Evolutionary conservation across 2,329 filamentous ascomycete species (phyloP).

Genomic region (Penicillium psychrosexuale): DNA sequence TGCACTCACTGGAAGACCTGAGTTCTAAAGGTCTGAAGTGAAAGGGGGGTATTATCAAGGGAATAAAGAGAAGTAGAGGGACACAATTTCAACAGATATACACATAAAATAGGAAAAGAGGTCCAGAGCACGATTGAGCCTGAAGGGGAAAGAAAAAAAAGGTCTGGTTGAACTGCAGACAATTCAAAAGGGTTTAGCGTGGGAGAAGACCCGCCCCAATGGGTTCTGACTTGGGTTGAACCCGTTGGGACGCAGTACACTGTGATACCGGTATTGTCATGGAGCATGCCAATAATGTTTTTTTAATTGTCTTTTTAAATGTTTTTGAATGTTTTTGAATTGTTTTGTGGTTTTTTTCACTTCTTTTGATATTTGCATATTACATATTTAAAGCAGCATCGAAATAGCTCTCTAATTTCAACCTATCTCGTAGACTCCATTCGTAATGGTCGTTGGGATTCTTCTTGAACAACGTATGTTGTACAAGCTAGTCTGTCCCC

Average conservation of each 20-base stretch:
- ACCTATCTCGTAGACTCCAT: neutral
- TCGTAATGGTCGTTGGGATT: neutral
- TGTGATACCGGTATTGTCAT: conserved; percentile 2
- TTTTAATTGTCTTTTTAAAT: too few relatives aligned
- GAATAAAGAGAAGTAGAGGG: conserved; percentile 9
- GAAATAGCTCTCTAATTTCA: neutral
- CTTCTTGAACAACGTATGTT: neutral
- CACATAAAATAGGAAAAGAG: conserved; percentile 11
- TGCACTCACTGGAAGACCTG: neutral
- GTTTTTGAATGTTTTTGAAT: neutral
- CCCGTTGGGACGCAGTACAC: conserved; percentile 7
- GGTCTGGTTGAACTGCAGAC: conserved; percentile 31
- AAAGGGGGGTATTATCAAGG: conserved; percentile 7
- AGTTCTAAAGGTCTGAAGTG: neutral
- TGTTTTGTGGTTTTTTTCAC: too few relatives aligned
- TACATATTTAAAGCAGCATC: neutral
- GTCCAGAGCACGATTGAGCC: conserved; percentile 8
- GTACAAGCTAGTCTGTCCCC: neutral
- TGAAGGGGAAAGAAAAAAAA: conserved; percentile 13
- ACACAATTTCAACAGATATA: conserved; percentile 8
- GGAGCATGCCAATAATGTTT: neutral
- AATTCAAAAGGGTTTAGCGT: conserved; percentile 36
- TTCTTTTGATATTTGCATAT: neutral
- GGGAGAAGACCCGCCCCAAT: conserved; percentile 23
- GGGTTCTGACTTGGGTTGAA: conserved; percentile 14